Percentiles rank a stretch among this genome's conserved stretches.
These are phyloP conservation scores for Cryptosporidium parvum DNA, from an alignment of 169 alveolate genomes.

Conservation along the genomic window DNA sequence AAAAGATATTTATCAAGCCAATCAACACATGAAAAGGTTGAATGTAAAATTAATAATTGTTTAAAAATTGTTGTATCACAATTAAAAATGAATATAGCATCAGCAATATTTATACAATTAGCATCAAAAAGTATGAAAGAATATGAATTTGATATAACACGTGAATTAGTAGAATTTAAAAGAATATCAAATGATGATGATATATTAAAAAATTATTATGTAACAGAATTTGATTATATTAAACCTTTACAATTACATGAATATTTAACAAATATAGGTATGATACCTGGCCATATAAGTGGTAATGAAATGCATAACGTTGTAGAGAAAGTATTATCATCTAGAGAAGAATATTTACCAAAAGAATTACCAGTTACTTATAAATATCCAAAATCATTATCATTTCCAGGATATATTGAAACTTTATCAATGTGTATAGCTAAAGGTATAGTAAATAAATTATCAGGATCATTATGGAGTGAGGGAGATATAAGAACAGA, in stretches of 20 bases:
- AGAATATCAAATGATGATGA: conserved; percentile 53
- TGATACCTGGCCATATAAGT: conserved; percentile 73
- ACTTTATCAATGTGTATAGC: conserved; percentile 67
- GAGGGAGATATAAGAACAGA: conserved; percentile 73
- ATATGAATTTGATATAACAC: conserved; percentile 59
- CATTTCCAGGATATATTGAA: conserved; percentile 71
- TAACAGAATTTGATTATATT: conserved; percentile 68
- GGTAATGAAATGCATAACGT: conserved; percentile 53
- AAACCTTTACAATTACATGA: conserved; percentile 57
- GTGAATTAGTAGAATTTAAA: conserved; percentile 41
- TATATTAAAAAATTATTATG: conserved; percentile 52
- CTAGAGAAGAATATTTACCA: conserved; percentile 64
- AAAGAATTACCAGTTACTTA: conserved; percentile 52
- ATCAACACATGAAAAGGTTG: conserved; percentile 60
- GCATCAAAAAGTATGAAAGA: conserved; percentile 67
- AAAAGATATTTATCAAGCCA: conserved; percentile 4
- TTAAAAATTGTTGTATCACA: conserved; percentile 65
- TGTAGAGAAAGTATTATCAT: conserved; percentile 37
- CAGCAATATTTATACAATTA: conserved; percentile 38
- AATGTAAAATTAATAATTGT: conserved; percentile 61
- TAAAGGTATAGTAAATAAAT: conserved; percentile 65
- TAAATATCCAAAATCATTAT: conserved; percentile 29
- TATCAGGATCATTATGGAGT: conserved; percentile 72
- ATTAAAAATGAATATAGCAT: conserved; percentile 47
- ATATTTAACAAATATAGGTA: conserved; percentile 32